Evolutionary conservation across 345 rosid species (phyloP), one percentile per base, ranked within the genome.

Genomic region (Bruguiera sexangula): DNA sequence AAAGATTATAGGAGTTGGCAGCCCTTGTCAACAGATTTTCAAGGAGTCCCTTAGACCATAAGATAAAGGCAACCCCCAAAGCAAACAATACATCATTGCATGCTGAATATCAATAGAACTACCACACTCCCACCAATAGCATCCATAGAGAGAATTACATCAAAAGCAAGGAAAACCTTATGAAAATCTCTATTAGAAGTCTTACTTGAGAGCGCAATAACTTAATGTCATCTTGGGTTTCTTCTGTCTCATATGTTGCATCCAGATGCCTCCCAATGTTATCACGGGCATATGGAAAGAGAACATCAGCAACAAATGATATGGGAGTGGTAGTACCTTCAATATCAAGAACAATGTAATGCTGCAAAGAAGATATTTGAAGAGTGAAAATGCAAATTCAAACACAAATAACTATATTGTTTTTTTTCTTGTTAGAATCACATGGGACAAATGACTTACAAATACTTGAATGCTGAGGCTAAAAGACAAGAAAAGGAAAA

Each of bases 291-390:
- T 88, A 96, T 2, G 98, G 98, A 82, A 89, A 92, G 68, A 92
- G 95, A 66, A 96, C 87, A 67, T 96, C 98, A 6, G 85, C 77
- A 75, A 92, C 99, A 74, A 90, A 96, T 32, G 97, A 84, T 80
- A 96, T 96, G 52, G 98, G 98, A 16, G 98, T 90, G 2, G 99
- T 92, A 71, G 96, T 95, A 74, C 99, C 99, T 84, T 92, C 99
- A 43, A 92, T 92, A 82, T 92, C 99, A 52, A 95, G 98, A 76
- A 95, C 88, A 80, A 95, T 71, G 80, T 83, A 95, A 62, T 73
- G 78, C 99, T 92, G 91, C 82, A 73, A 77, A 68, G 80, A 75
- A 74, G 79, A 18, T 61, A 65, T 32, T 60, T 67, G 37, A 67
- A 77, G 37, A 53, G 39, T 65, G 62, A 53, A 67, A 60, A 21